A percentile compares a stretch with the other conserved stretches of the same genome.
Evolutionary conservation across 176 grass and related monocot genomes (phyloP).

Genomic region (Avena eriantha): DNA sequence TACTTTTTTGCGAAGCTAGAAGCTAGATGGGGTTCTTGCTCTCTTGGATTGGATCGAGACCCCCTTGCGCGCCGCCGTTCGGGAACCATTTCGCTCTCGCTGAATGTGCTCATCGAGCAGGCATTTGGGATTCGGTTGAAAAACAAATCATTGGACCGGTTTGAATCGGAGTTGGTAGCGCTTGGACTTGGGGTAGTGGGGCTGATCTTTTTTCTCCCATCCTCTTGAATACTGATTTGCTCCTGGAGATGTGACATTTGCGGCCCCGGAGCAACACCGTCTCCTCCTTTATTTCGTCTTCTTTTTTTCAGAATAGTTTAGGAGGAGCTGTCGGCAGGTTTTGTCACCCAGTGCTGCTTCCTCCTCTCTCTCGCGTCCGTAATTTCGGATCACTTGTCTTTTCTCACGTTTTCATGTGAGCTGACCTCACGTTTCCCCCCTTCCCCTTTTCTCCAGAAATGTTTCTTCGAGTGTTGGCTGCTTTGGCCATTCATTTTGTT

Average conservation of each 20-base stretch:
- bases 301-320: slow-evolving; percentile 42
- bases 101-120: slow-evolving; percentile 22
- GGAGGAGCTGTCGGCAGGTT: slow-evolving; percentile 54
- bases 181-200: neutral
- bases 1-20: neutral
- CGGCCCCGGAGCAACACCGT: slow-evolving; percentile 18
- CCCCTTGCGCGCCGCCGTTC: neutral
- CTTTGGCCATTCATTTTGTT: slow-evolving; percentile 32
- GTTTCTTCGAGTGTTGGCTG: neutral
- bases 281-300: slow-evolving; percentile 29
- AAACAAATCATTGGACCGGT: neutral
- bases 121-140: slow-evolving; percentile 41
- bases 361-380: slow-evolving; percentile 22
- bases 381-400: slow-evolving; percentile 47
- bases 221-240: slow-evolving; percentile 42
- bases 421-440: slow-evolving; percentile 39
- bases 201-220: slow-evolving; percentile 4
- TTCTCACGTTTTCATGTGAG: slow-evolving; percentile 48
- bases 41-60: slow-evolving; percentile 27
- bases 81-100: slow-evolving; percentile 24
- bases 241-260: slow-evolving; percentile 46
- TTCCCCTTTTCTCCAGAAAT: neutral
- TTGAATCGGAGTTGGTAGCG: slow-evolving; percentile 27
- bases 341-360: slow-evolving; percentile 22
- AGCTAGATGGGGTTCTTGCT: slow-evolving; percentile 11